These are phyloP conservation scores for Boeremia lycopersici DNA, from an alignment of 2,329 filamentous ascomycete genomes.

Conservation along the genomic window DNA sequence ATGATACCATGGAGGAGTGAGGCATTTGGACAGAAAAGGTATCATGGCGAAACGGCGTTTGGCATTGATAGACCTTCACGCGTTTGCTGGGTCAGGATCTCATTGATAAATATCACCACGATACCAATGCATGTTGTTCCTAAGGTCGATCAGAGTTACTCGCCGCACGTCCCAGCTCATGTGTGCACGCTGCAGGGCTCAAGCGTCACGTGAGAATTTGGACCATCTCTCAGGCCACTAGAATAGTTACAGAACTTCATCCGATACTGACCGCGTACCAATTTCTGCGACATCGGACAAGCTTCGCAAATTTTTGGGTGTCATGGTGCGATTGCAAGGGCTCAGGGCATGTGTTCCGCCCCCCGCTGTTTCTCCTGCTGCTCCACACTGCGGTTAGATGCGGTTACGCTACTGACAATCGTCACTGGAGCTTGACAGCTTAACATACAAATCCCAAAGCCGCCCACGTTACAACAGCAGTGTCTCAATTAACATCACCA, in stretches of 20 bases:
- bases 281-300: constrained; percentile 28
- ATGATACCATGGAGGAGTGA: constrained; percentile 45
- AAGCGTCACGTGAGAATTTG: constrained; percentile 1
- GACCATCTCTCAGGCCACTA: neutral
- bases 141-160: neutral
- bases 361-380: constrained; percentile 9
- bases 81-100: constrained; percentile 16
- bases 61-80: constrained; percentile 3
- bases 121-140: constrained; percentile 22
- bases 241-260: constrained; percentile 2
- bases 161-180: neutral
- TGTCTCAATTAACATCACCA: constrained; percentile 20
- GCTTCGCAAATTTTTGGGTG: constrained; percentile 1
- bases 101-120: constrained; percentile 20
- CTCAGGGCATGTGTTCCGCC: constrained; percentile 13
- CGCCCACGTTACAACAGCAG: constrained; percentile 2
- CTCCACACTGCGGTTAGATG: constrained; percentile 34
- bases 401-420: constrained; percentile 28
- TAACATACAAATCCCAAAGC: constrained; percentile 30
- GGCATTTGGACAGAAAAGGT: neutral
- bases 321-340: constrained; percentile 8
- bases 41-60: constrained; percentile 20
- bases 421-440: constrained; percentile 22
- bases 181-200: neutral
- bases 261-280: constrained; percentile 28